Evolutionary conservation across 306 rosid genomes (phyloP).

Genomic region (Rubus idaeus): DNA sequence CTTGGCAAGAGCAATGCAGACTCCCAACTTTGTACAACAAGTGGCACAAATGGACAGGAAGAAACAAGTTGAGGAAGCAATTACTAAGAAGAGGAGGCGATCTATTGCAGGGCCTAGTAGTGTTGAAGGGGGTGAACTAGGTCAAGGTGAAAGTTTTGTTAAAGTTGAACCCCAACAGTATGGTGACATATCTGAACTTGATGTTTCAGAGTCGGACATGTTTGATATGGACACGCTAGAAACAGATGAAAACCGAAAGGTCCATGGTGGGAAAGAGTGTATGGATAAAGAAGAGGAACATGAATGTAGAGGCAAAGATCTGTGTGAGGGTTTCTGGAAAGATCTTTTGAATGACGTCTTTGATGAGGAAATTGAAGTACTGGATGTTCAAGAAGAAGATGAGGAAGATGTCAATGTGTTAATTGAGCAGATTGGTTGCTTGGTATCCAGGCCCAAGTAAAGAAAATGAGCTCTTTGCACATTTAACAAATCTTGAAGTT

Average conservation of each 20-base stretch:
- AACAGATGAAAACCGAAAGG: constrained; percentile 12
- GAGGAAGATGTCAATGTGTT: constrained; percentile 48
- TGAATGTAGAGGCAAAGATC: constrained; percentile 30
- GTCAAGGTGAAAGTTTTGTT: constrained; percentile 31
- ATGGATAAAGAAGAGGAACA: constrained; percentile 16
- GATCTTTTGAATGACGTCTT: constrained; percentile 44
- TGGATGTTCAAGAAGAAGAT: constrained; percentile 23
- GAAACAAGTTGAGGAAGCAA: constrained; percentile 49
- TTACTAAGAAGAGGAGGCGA: constrained; percentile 52
- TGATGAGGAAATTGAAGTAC: constrained; percentile 23
- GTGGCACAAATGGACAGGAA: constrained; percentile 46
- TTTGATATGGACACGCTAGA: constrained; percentile 28
- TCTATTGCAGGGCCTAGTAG: constrained; percentile 43
- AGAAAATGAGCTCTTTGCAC: not conserved
- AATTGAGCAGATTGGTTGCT: constrained; percentile 47
- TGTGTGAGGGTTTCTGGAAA: constrained; percentile 53
- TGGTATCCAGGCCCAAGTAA: constrained; percentile 48
- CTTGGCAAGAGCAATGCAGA: constrained; percentile 71
- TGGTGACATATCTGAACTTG: constrained; percentile 26
- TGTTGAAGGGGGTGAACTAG: no score
- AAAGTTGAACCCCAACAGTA: constrained; percentile 35
- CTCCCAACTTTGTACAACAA: constrained; percentile 56
- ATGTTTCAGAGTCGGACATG: constrained; percentile 33
- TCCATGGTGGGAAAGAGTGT: constrained; percentile 8
- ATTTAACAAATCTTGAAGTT: not conserved